Evolutionary conservation across 208 protist species (phyloP), one percentile per base, ranked within the genome.

Genomic region (Leptomonas seymouri): DNA sequence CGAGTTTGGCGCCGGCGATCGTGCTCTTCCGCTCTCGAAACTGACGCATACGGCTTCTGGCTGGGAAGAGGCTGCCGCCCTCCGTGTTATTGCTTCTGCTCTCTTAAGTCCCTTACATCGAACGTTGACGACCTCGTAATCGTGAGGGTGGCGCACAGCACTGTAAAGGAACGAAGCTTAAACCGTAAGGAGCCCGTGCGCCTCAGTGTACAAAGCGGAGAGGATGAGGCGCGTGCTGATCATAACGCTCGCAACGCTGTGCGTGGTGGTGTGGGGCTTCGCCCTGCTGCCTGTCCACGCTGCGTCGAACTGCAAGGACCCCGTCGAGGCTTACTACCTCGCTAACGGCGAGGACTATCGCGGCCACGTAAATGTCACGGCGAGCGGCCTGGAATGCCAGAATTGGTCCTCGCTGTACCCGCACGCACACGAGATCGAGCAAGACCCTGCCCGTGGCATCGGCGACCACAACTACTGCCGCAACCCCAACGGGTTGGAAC

Each of bases 401-500:
- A 64, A 51, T 41, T 91, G 85, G 89, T 67, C 59, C 23, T 50
- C 60, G 60, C 81, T 87, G 69, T 50, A 41, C 1, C 82, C 84
- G 6, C 57, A 84, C 50, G 28, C 46, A 8, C 81, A 91, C 67
- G 74, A 63, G n/a, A 72, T 66, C 15, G 67, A 79, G 11, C 51
- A 82, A 0, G 63, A 83, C 53, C 23, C 60, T 14, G 74, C 76
- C 3, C 65, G 55, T 3, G 86, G 84, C 5, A 76, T 94, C 14
- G 86, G 89, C 30, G 66, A 82, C 62, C 84, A 92, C 76, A 90
- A 85, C 77, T 83, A 86, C 72, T 94, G 89, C 74, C 84, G 89
- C 55, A 89, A 94, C 75, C 78, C 85, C 4, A 77, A 76, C 41
- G 74, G 80, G 0, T 57, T 83, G 11, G 41, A 46, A 48, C 55